Evolutionary conservation across 2,329 filamentous ascomycete species (phyloP).

Genomic region (Neonectria ditissima): DNA sequence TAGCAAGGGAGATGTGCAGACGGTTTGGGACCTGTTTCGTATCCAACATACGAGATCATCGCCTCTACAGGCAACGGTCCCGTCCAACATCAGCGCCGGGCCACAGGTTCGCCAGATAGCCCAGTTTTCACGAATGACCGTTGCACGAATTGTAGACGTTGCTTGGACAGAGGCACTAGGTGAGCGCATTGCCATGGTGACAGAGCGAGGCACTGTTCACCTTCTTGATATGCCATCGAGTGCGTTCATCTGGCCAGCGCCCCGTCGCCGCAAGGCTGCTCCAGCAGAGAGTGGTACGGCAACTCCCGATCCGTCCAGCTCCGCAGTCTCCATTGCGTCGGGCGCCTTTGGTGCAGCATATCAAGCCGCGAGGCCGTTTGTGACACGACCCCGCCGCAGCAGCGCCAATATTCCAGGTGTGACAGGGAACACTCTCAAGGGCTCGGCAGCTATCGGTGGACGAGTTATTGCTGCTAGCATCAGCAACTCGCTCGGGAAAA

Average conservation of each 20-base stretch:
- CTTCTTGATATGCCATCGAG: conserved; percentile 86
- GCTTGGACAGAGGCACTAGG: conserved; percentile 86
- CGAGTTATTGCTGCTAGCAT: conserved; percentile 80
- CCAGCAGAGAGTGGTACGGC: conserved; percentile 61
- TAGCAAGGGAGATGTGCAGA: conserved; percentile 85
- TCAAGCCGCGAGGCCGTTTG: conserved; percentile 72
- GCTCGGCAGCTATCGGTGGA: conserved; percentile 75
- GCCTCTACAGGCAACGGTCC: conserved; percentile 63
- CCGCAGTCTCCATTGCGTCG: conserved; percentile 76
- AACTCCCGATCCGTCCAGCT: conserved; percentile 60
- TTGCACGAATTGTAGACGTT: conserved; percentile 90
- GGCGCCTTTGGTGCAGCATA: conserved; percentile 78
- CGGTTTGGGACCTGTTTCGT: conserved; percentile 82
- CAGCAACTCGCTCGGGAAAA: conserved; percentile 79
- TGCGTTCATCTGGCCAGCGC: conserved; percentile 89
- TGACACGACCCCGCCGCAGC: conserved; percentile 66
- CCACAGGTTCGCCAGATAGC: conserved; percentile 84
- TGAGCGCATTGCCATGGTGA: conserved; percentile 88
- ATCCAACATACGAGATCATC: conserved; percentile 73
- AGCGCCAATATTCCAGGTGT: conserved; percentile 52
- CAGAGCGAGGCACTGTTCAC: conserved; percentile 94
- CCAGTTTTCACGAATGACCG: conserved; percentile 90
- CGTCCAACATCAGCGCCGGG: conserved; percentile 59
- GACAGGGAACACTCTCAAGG: conserved; percentile 61
- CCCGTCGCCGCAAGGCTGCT: conserved; percentile 62